A percentile compares a stretch with the other conserved stretches of the same genome.
Evolutionary conservation across 352 stramenopile species (phyloP).

Genomic region (Phytophthora podocarpi): DNA sequence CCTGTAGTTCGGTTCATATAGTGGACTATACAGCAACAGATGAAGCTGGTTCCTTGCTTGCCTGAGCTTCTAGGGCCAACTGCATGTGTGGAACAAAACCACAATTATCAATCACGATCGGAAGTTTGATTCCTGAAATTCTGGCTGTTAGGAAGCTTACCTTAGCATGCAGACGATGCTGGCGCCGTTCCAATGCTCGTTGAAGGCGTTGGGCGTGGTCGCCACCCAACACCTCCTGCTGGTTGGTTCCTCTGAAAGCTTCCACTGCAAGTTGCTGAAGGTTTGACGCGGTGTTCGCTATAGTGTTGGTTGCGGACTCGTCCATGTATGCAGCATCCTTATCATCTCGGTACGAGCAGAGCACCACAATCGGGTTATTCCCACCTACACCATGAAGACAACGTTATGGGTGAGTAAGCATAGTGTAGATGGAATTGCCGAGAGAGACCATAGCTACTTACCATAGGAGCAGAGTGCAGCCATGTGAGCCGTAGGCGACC

Average conservation of each 20-base stretch:
- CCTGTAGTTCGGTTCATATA: too few relatives aligned
- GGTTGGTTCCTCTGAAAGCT: slow-evolving; percentile 6
- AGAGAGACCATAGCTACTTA: slow-evolving; percentile 3
- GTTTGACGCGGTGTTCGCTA: slow-evolving; percentile 3
- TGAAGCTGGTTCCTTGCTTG: slow-evolving; percentile 8
- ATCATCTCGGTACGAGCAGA: slow-evolving; percentile 54
- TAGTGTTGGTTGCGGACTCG: slow-evolving; percentile 2
- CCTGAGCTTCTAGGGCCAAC: slow-evolving; percentile 23
- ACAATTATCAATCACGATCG: too few relatives aligned
- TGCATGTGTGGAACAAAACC: too few relatives aligned
- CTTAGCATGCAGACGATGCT: slow-evolving; percentile 52
- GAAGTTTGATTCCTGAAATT: too few relatives aligned
- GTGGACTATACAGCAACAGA: slow-evolving; percentile 13
- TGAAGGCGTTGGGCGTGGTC: slow-evolving; percentile 45
- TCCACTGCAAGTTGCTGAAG: slow-evolving; percentile 18
- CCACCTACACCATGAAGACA: slow-evolving; percentile 32
- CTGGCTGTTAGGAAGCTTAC: slow-evolving; percentile 12
- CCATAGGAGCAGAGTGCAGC: slow-evolving; percentile 69
- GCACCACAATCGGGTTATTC: slow-evolving; percentile 64
- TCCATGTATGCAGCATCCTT: slow-evolving; percentile 36
- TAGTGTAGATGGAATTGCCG: background rate
- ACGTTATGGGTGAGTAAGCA: background rate
- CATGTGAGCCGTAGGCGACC: slow-evolving; percentile 66
- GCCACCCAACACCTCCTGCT: slow-evolving; percentile 4
- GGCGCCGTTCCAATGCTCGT: slow-evolving; percentile 49